Conservation (phyloP, 345 rosid species). For the Arabidopsis arenosa region DNA sequence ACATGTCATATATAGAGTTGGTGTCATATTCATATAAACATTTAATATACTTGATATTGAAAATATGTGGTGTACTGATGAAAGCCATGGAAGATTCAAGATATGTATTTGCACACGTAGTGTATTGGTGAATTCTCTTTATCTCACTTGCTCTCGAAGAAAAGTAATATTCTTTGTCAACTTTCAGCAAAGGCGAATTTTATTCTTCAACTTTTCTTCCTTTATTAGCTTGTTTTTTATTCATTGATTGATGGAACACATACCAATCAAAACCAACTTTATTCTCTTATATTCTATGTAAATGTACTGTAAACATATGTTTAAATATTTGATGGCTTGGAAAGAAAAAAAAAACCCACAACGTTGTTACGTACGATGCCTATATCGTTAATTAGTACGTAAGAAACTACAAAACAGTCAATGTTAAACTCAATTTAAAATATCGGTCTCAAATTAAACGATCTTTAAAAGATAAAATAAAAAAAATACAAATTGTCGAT, state of each 20-base stretch:
- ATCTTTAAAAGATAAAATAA: too few relatives aligned
- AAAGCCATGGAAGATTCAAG: neutral
- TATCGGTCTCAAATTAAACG: too few relatives aligned
- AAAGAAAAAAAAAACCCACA: neutral
- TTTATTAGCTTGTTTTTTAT: neutral
- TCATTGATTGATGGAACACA: constrained; percentile 25
- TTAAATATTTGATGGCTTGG: neutral
- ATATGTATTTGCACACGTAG: neutral
- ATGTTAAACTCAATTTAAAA: neutral
- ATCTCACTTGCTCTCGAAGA: constrained; percentile 32
- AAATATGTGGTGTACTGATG: neutral
- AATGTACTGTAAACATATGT: neutral
- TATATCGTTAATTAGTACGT: neutral
- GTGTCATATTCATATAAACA: neutral
- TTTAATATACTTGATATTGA: neutral
- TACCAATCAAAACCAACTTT: constrained; percentile 26
- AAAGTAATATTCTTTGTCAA: constrained; percentile 32
- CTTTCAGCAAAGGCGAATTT: constrained; percentile 31
- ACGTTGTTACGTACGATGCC: too few relatives aligned
- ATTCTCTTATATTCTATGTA: neutral
- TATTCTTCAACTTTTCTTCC: constrained; percentile 31
- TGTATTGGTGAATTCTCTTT: constrained; percentile 28
- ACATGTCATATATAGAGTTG: neutral
- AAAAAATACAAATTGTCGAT: too few relatives aligned
- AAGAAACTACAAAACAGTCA: neutral